Conservation (phyloP, 371 early-diverging fungal genomes). For the Actinomortierella ambigua region DNA sequence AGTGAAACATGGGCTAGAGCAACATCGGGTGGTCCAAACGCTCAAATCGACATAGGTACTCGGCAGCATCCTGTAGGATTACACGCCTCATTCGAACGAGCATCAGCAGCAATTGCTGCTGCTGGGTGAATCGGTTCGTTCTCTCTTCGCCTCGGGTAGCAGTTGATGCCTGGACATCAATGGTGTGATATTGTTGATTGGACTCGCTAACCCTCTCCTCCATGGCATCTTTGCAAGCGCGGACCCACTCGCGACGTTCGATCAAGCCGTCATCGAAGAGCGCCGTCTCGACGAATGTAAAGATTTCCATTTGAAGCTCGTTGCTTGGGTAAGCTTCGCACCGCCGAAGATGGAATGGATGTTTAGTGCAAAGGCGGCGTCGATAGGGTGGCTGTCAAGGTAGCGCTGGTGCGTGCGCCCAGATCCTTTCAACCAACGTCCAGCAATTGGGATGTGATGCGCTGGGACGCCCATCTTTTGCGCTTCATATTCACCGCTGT, state of each 20-base stretch:
- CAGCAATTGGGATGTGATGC: too few species aligned
- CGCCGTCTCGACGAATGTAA: conserved; percentile 8
- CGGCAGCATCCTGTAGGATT: conserved; percentile 10
- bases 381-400: background rate
- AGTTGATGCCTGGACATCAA: background rate
- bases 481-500: too few species aligned
- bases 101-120: conserved; percentile 6
- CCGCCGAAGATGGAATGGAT: conserved; percentile 10
- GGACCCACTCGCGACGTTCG: background rate
- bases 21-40: background rate
- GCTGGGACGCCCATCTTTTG: too few species aligned
- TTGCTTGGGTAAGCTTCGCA: background rate
- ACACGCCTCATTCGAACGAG: conserved; percentile 6
- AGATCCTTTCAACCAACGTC: too few species aligned
- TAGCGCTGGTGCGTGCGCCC: background rate
- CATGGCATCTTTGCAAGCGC: conserved; percentile 6
- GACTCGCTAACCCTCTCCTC: conserved; percentile 7
- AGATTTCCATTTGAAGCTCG: conserved; percentile 6
- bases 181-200: background rate
- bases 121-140: too few species aligned
- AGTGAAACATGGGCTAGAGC: background rate
- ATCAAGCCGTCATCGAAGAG: background rate
- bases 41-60: background rate
- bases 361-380: background rate
- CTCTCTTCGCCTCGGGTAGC: too few species aligned